Evolutionary conservation across 306 rosid genomes (phyloP), one percentile per base, ranked within the genome.

Genomic region (Erythrophleum fordii): DNA sequence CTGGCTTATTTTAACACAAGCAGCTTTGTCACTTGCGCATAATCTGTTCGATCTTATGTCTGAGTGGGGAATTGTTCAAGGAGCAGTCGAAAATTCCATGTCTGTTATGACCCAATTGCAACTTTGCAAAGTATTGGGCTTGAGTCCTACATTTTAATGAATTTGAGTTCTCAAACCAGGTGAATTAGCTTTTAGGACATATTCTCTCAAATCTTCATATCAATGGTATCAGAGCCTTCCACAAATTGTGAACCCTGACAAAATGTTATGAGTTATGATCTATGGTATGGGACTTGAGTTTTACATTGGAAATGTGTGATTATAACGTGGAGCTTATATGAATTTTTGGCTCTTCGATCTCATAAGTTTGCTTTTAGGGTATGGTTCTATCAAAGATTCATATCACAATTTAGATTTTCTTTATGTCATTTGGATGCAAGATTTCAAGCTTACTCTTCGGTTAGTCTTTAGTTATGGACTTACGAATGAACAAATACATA

Each of bases 391-490:
- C 22, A 53, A 61, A 61, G 8, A 12, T 61, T 29, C 20, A 26
- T 9, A 25, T 58, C 64, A 45, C 0, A 12, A 14, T 48, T 4
- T 12, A 11, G 52, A 13, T 10, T 2, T 59, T 65, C 87, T 81
- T 56, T 86, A 41, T 82, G 77, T 83, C 89, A 59, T 88, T 78
- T 28, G 64, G 64, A 55, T 56, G 12, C n/a, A 42, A 64, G 49
- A 70, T 11, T 16, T 16, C 2, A 23, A 34, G 25, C 4, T 52
- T 1, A 52, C 25, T 52, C 10, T 13, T 12, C 8, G 13, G 11
- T 41, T 69, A 66, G 8, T 26, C 61, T 28, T 11, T 31, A 45
- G 53, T 72, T 51, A 20, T 28, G 61, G 6, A n/a, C n/a, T n/a
- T n/a, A n/a, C n/a, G n/a, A n/a, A 61, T 44, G 26, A 3, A 10